Evolutionary conservation across 108 stramenopile genomes (phyloP).

Genomic region (Bacterosira constricta): DNA sequence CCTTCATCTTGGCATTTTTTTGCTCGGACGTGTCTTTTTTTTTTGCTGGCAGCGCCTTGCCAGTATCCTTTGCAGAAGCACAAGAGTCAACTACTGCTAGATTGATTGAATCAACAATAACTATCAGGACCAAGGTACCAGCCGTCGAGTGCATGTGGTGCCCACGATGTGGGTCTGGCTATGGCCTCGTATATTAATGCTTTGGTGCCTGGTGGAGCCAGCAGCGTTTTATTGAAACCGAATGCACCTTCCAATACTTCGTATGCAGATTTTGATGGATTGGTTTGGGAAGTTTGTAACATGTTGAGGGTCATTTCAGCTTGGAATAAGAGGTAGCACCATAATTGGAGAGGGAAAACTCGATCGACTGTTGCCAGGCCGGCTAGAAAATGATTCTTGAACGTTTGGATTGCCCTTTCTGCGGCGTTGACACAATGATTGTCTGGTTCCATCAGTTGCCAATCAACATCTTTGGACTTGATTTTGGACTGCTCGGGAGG

Average conservation of each 20-base stretch:
- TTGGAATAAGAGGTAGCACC: not conserved
- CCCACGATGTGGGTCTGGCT: slow-evolving; percentile 17
- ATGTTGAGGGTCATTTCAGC: slow-evolving; percentile 11
- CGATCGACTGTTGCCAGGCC: slow-evolving; percentile 6
- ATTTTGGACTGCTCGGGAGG: not conserved
- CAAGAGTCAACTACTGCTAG: too few relatives aligned
- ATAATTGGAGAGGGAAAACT: not conserved
- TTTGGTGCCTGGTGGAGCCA: not conserved
- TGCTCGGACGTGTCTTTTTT: too few relatives aligned
- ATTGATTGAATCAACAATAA: too few relatives aligned
- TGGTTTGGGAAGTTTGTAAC: slow-evolving; percentile 30
- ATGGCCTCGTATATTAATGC: slow-evolving; percentile 17
- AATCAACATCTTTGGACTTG: too few relatives aligned
- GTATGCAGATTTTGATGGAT: slow-evolving; percentile 48
- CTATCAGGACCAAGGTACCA: slow-evolving; percentile 41
- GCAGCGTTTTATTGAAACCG: slow-evolving; percentile 30
- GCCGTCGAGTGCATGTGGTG: slow-evolving; percentile 18
- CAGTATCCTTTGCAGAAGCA: too few relatives aligned
- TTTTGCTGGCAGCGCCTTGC: too few relatives aligned
- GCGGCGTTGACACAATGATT: slow-evolving; percentile 15
- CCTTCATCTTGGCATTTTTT: too few relatives aligned
- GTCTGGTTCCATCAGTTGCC: not conserved
- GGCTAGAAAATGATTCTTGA: slow-evolving; percentile 3
- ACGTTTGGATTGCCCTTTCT: slow-evolving; percentile 24
- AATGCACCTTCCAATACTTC: slow-evolving; percentile 24